Evolutionary conservation across 768 basidiomycete genomes (phyloP).

Genomic region (Cubamyces lactineus): DNA sequence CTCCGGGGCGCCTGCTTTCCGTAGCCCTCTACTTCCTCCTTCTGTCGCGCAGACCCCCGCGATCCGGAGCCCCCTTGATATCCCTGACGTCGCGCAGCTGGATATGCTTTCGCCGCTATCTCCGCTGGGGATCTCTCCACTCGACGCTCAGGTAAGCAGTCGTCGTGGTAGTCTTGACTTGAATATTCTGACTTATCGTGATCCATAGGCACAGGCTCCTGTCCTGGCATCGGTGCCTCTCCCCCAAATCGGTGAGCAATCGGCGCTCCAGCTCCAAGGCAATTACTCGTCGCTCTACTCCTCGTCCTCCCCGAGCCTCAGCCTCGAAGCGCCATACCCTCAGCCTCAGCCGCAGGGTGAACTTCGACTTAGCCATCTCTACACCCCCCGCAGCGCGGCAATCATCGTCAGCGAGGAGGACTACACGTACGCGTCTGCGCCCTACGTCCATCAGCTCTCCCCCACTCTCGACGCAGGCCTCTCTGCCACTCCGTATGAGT

Average conservation of each 20-base stretch:
- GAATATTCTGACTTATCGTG: no score
- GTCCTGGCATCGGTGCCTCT: background rate
- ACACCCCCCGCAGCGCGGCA: background rate
- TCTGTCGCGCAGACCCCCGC: background rate
- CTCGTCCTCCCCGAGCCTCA: background rate
- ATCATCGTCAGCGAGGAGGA: background rate
- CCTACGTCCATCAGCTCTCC: background rate
- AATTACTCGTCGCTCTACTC: background rate
- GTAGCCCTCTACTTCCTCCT: slow-evolving; percentile 15
- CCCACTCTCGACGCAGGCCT: background rate
- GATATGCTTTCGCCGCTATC: background rate
- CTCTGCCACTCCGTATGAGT: background rate
- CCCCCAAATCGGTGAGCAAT: slow-evolving; percentile 1
- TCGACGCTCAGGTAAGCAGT: slow-evolving; percentile 1
- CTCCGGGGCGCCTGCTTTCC: slow-evolving; percentile 4
- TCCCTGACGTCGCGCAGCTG: background rate
- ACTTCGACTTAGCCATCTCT: background rate
- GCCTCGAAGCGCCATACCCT: background rate
- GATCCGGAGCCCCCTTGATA: background rate
- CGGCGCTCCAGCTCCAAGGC: background rate
- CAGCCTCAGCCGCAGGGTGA: slow-evolving; percentile 6
- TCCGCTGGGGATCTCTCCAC: background rate
- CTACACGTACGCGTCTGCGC: background rate
- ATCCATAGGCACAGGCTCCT: background rate
- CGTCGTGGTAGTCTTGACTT: background rate